These are phyloP conservation scores for Scytalidium sp. DNA, from an alignment of 2,329 filamentous ascomycete species.

Conservation along the genomic window DNA sequence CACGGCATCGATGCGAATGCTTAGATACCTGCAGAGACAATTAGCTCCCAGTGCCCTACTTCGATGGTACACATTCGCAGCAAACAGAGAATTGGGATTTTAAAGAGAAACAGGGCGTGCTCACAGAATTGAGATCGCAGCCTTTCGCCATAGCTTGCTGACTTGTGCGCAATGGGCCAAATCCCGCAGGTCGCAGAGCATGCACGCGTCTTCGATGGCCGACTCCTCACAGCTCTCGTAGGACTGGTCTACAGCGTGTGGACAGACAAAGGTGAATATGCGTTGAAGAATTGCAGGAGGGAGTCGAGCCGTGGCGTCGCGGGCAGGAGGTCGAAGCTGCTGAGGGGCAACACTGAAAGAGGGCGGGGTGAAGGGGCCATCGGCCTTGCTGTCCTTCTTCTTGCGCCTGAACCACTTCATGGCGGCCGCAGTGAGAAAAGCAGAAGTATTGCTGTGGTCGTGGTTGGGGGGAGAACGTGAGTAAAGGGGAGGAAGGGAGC, in stretches of 20 bases:
- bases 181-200: conserved; percentile 91
- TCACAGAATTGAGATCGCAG: conserved; percentile 56
- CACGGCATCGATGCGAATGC: conserved; percentile 88
- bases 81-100: no score
- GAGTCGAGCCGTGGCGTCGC: conserved; percentile 37
- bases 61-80: no score
- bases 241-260: conserved; percentile 72
- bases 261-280: conserved; percentile 82
- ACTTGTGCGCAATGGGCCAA: conserved; percentile 76
- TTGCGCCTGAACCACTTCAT: conserved; percentile 26
- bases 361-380: background rate
- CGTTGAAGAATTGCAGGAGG: conserved; percentile 67
- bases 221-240: conserved; percentile 84
- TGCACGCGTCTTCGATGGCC: conserved; percentile 75
- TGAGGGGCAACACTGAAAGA: background rate
- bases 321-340: background rate
- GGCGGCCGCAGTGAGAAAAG: conserved; percentile 4
- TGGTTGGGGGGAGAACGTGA: background rate
- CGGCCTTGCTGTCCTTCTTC: conserved; percentile 9
- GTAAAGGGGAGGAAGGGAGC: background rate
- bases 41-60: background rate
- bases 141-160: conserved; percentile 66
- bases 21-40: conserved; percentile 64
- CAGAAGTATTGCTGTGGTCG: background rate
- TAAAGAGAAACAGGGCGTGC: conserved; percentile 35